These are phyloP conservation scores for Lagerstroemia speciosa DNA, from an alignment of 345 rosid species.

Conservation along the genomic window DNA sequence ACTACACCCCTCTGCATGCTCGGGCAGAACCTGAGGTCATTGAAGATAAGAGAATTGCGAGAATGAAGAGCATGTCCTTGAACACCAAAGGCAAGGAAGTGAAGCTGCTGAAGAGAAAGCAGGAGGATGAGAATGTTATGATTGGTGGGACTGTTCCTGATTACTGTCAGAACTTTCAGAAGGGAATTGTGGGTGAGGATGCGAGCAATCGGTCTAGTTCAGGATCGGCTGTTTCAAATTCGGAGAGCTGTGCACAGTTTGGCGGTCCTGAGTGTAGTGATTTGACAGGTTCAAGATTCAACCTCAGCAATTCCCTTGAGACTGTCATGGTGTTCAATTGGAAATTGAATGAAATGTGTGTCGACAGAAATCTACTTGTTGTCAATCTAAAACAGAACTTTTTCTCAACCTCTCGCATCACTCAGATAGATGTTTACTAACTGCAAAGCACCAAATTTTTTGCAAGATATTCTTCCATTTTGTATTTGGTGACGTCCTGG, in stretches of 20 bases:
- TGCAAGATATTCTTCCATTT: too few relatives aligned
- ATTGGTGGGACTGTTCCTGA: slow-evolving; percentile 36
- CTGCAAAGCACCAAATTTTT: too few relatives aligned
- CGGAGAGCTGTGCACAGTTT: slow-evolving; percentile 92
- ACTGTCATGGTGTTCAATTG: not conserved
- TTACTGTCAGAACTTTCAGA: slow-evolving; percentile 42
- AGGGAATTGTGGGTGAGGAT: slow-evolving; percentile 57
- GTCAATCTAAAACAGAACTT: too few relatives aligned
- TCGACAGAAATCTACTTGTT: too few relatives aligned
- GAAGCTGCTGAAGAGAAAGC: slow-evolving; percentile 67
- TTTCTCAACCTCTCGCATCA: too few relatives aligned
- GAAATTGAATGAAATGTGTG: too few relatives aligned
- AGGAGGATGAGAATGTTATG: slow-evolving; percentile 37
- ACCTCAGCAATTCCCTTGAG: not conserved
- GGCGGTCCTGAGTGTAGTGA: slow-evolving; percentile 79
- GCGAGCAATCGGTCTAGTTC: slow-evolving; percentile 88
- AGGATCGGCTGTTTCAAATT: slow-evolving; percentile 90
- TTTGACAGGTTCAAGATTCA: slow-evolving; percentile 61
- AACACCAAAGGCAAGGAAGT: slow-evolving; percentile 51
- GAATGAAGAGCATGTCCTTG: slow-evolving; percentile 44
- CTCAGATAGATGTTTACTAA: too few relatives aligned
- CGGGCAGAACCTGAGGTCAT: slow-evolving; percentile 57
- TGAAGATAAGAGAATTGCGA: slow-evolving; percentile 49
- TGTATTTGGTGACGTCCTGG: too few relatives aligned
- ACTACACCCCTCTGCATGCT: slow-evolving; percentile 76